Evolutionary conservation across 148 eudicot species (phyloP).

Genomic region (Arctostaphylos glauca): DNA sequence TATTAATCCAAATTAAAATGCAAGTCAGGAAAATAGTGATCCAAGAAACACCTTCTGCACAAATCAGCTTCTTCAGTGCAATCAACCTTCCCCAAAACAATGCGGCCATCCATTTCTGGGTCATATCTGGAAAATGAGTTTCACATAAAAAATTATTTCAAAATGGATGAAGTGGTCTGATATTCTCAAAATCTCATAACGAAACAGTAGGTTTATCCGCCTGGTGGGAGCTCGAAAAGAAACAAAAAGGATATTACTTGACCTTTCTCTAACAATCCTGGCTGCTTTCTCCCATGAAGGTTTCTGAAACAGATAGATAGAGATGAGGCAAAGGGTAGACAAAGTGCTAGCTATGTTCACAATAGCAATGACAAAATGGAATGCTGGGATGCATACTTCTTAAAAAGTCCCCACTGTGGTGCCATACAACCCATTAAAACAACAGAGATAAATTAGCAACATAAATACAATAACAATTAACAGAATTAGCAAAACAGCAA

Average conservation of each 20-base stretch:
- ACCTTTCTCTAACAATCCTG: conserved; percentile 69
- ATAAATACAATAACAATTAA: neutral
- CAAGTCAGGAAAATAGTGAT: neutral
- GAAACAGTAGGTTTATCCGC: no score
- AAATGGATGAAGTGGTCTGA: neutral
- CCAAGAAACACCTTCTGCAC: conserved; percentile 64
- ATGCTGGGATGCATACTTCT: neutral
- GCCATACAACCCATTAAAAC: neutral
- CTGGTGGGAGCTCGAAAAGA: no score
- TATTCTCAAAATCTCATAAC: neutral
- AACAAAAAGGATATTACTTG: conserved; percentile 10
- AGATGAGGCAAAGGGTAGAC: neutral
- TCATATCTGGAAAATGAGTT: conserved; percentile 57
- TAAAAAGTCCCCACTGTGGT: neutral
- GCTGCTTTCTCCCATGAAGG: conserved; percentile 98
- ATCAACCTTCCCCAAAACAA: conserved; percentile 87
- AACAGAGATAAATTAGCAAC: neutral
- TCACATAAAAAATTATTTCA: neutral
- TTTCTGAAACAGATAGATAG: conserved; percentile 50
- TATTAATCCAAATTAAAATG: neutral
- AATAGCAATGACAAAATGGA: neutral
- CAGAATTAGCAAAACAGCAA: neutral
- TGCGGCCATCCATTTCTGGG: conserved; percentile 93
- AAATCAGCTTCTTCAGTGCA: conserved; percentile 78
- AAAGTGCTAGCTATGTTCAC: neutral